phyloP scores from a whole-genome alignment of 371 early-diverging fungal genomes.

The Syncephalastrum contaminatum region DNA sequence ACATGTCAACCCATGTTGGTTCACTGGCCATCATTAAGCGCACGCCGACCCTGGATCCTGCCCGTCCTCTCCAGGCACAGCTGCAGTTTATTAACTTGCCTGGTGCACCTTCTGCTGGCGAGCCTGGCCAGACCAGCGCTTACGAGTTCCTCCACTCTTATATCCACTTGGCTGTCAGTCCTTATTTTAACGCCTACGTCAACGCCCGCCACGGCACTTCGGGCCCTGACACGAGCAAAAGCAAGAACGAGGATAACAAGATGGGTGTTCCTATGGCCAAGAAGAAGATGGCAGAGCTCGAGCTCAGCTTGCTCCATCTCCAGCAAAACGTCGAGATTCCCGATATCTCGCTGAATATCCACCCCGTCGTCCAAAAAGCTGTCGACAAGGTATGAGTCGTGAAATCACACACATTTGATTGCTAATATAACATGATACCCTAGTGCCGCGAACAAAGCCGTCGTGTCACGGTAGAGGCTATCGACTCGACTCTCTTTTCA shows the following conservation, averaged over 20 bases:
- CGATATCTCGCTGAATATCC: slow-evolving; percentile 83
- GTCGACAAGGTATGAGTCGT: slow-evolving; percentile 63
- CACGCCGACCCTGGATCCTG: slow-evolving; percentile 69
- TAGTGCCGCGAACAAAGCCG: slow-evolving; percentile 64
- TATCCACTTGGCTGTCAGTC: slow-evolving; percentile 92
- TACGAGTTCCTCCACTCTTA: slow-evolving; percentile 92
- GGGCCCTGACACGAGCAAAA: slow-evolving; percentile 29
- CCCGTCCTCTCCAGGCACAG: slow-evolving; percentile 76
- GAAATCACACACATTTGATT: not conserved
- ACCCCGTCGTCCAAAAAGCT: slow-evolving; percentile 80
- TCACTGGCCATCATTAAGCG: slow-evolving; percentile 92
- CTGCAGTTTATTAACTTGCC: slow-evolving; percentile 91
- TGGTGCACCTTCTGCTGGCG: slow-evolving; percentile 72
- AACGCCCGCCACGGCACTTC: slow-evolving; percentile 65
- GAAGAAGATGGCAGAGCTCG: slow-evolving; percentile 98
- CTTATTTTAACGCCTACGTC: slow-evolving; percentile 96
- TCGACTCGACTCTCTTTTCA: slow-evolving; percentile 63
- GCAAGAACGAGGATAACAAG: slow-evolving; percentile 81
- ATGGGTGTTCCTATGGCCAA: slow-evolving; percentile 93
- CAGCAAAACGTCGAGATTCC: slow-evolving; percentile 99
- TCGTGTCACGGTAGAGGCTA: slow-evolving; percentile 71
- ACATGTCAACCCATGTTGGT: slow-evolving; percentile 73
- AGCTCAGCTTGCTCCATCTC: slow-evolving; percentile 89
- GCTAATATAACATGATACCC: not conserved
- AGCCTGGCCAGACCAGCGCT: slow-evolving; percentile 63